Base-by-base conservation (phyloP, 805 yeast genomes). In the Clavispora fructus region DNA sequence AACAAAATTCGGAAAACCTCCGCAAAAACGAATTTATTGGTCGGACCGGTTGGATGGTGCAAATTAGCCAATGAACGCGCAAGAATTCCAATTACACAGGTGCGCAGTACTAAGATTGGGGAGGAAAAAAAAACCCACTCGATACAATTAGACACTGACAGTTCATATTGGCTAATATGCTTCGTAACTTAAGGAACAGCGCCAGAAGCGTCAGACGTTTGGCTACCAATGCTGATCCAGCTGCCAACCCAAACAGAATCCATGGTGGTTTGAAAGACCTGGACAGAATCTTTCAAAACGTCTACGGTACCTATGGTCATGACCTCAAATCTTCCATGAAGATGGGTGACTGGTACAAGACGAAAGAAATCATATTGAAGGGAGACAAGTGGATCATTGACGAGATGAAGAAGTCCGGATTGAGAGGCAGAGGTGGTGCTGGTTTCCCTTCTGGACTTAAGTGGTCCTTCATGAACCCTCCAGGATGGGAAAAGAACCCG, bases 391-490 rank as follows among this genome's bases (percentile, higher is more conserved):
- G 96, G 96, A 87, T 87, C 67, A 87, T 88, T 60, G 89, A 85
- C 61, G 92, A 87, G 70, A 82, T 85, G 74, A 87, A 87, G 64
- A 78, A 80, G 58, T 83, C 91, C 19, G 95, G 95, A 19, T 75
- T 87, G 53, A 80, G 96, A 64, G 96, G 96, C 48, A 81, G 96
- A 68, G 96, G 96, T 49, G 96, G 96, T 61, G 96, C 96, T 40
- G 96, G 96, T 14, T 87, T 87, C 76, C 96, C 96, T 45, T 80
- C 90, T 23, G 96, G 96, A 29, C 77, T 87, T 61, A 87, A 87
- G 68, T 87, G 95, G 95, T 85, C 94, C 23, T 87, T 87, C 64
- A 87, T 87, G 96, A 88, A 88, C 69, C 96, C 96, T 40, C 96
- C 96, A 45, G 94, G 94, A 48, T 87, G 96, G 96, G 95, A 87